Percentiles rank a stretch among this genome's conserved stretches.
phyloP scores from a whole-genome alignment of 2,329 filamentous ascomycete genomes.

The Thelonectria discophora region DNA sequence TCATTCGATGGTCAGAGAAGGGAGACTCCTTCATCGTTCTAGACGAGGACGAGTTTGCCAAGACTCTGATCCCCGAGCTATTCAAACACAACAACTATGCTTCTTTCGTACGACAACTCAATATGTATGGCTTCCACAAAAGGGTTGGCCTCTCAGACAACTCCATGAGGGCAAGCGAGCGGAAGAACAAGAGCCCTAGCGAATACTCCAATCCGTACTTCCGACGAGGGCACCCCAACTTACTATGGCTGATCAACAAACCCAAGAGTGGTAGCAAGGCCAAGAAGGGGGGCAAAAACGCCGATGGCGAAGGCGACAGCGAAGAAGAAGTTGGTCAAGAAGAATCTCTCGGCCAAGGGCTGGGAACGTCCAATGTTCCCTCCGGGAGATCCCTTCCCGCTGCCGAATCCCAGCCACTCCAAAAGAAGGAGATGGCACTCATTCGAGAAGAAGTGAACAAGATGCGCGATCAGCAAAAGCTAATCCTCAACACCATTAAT shows the following conservation, averaged over 20 bases:
- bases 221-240: constrained; percentile 87
- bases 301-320: constrained; percentile 77
- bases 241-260: constrained; percentile 96
- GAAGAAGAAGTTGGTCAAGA: constrained; percentile 59
- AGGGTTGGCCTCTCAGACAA: constrained; percentile 93
- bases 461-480: constrained; percentile 84
- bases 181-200: constrained; percentile 97
- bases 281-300: constrained; percentile 67
- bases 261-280: constrained; percentile 77
- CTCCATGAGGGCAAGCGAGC: constrained; percentile 95
- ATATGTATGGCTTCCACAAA: constrained; percentile 99
- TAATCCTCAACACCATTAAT: constrained; percentile 84
- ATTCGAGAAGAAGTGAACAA: constrained; percentile 83
- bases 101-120: constrained; percentile 92
- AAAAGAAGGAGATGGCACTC: constrained; percentile 77
- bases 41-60: constrained; percentile 98
- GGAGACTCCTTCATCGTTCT: constrained; percentile 96
- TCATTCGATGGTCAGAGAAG: constrained; percentile 97
- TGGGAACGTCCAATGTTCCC: constrained; percentile 32
- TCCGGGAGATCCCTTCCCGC: constrained; percentile 50
- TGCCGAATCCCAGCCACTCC: constrained; percentile 58
- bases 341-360: constrained; percentile 46
- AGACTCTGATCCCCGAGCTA: constrained; percentile 93
- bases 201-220: constrained; percentile 99
- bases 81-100: constrained; percentile 99